These are phyloP conservation scores for Bretschneidera sinensis DNA, from an alignment of 345 rosid species.

Conservation along the genomic window DNA sequence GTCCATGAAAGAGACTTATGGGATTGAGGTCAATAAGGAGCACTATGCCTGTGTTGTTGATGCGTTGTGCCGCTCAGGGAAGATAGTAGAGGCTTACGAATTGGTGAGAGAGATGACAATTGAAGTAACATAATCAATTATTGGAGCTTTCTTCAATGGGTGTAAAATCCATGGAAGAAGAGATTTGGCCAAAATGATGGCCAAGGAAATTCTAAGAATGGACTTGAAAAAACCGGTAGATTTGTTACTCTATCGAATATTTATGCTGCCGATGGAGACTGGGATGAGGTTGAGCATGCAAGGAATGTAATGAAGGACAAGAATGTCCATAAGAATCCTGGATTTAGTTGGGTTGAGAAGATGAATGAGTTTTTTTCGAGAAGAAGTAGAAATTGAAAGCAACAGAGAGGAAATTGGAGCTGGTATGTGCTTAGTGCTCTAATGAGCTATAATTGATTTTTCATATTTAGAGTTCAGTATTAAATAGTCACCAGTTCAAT, in stretches of 20 bases:
- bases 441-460: not conserved
- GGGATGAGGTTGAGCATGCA: conserved; percentile 35
- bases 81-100: conserved; percentile 38
- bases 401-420: too few relatives aligned
- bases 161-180: conserved; percentile 39
- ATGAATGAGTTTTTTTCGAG: not conserved
- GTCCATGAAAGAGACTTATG: conserved; percentile 28
- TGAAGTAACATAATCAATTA: conserved; percentile 33
- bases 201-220: conserved; percentile 24
- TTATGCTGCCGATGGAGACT: conserved; percentile 39
- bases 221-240: conserved; percentile 35
- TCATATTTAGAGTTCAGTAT: not conserved
- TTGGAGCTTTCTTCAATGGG: conserved; percentile 47
- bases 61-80: conserved; percentile 51
- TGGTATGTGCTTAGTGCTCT: not conserved
- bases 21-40: conserved; percentile 27
- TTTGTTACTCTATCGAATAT: conserved; percentile 42
- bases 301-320: conserved; percentile 41
- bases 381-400: too few relatives aligned
- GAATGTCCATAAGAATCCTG: conserved; percentile 37
- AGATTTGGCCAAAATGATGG: conserved; percentile 33
- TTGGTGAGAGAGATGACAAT: conserved; percentile 27
- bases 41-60: conserved; percentile 57
- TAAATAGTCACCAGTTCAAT: too few relatives aligned
- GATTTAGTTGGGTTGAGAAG: conserved; percentile 35